Conservation (phyloP, 108 stramenopile genomes). For the Conticribra guillardii region DNA sequence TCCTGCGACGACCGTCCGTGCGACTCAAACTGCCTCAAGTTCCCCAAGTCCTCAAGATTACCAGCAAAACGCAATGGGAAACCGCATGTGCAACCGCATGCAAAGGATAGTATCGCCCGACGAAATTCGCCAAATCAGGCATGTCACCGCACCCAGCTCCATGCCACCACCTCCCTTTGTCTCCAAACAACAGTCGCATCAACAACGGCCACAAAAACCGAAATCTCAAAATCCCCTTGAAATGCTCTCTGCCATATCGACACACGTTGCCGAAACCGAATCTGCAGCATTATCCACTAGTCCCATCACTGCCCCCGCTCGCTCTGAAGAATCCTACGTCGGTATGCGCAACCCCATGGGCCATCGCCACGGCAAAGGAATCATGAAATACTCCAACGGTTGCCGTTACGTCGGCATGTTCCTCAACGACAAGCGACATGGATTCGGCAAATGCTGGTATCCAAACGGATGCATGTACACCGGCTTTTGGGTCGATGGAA, state of each 20-base stretch:
- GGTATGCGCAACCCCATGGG: slow-evolving; percentile 4
- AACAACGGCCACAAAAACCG: background rate
- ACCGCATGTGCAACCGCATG: too few species aligned
- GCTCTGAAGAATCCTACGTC: background rate
- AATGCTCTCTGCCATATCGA: background rate
- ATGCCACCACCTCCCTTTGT: too few species aligned
- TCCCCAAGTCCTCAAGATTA: too few species aligned
- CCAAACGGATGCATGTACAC: slow-evolving; percentile 29
- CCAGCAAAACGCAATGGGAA: too few species aligned
- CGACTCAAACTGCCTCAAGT: too few species aligned
- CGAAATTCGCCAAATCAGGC: too few species aligned
- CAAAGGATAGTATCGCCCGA: too few species aligned
- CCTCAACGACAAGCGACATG: slow-evolving; percentile 30
- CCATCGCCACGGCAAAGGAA: slow-evolving; percentile 22
- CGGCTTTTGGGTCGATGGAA: slow-evolving; percentile 19
- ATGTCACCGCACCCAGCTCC: too few species aligned
- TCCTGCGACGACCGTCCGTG: too few species aligned
- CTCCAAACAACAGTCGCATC: background rate
- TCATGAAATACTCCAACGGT: slow-evolving; percentile 36
- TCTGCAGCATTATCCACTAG: background rate
- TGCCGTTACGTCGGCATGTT: slow-evolving; percentile 36
- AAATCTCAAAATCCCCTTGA: slow-evolving; percentile 4
- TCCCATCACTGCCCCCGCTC: background rate
- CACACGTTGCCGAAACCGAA: background rate
- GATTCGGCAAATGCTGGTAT: slow-evolving; percentile 36